Conservation (phyloP, 805 yeast species). For the Candida jianshihensis region DNA sequence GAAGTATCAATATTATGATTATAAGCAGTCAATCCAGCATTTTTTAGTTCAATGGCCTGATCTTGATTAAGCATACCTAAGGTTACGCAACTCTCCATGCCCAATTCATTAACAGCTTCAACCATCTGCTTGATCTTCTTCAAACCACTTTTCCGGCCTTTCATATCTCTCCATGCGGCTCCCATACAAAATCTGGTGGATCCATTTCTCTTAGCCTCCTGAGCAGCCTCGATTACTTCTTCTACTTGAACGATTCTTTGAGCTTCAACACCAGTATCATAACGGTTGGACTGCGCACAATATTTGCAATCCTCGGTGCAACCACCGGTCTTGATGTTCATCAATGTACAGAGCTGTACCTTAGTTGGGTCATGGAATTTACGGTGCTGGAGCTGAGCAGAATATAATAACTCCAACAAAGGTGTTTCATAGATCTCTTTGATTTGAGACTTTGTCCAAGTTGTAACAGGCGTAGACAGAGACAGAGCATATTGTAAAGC, state of each 20-base stretch:
- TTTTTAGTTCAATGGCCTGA: constrained; percentile 53
- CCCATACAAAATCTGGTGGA: constrained; percentile 80
- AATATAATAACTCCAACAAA: constrained; percentile 49
- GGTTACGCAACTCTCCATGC: constrained; percentile 75
- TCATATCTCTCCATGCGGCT: constrained; percentile 86
- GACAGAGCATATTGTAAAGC: constrained; percentile 26
- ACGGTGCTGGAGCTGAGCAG: constrained; percentile 61
- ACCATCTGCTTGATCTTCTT: constrained; percentile 62
- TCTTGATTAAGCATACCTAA: constrained; percentile 66
- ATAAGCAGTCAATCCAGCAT: constrained; percentile 75
- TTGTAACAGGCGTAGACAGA: constrained; percentile 24
- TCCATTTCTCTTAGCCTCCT: constrained; percentile 60
- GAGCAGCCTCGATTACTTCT: constrained; percentile 57
- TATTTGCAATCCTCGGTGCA: constrained; percentile 79
- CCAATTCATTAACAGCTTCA: constrained; percentile 50
- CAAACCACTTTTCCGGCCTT: constrained; percentile 63
- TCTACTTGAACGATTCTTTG: constrained; percentile 56
- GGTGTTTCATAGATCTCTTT: constrained; percentile 59
- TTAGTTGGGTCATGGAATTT: constrained; percentile 59
- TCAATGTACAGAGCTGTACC: constrained; percentile 69
- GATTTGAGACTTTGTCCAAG: constrained; percentile 60
- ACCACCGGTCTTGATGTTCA: constrained; percentile 74
- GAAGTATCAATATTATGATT: constrained; percentile 80
- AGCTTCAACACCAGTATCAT: constrained; percentile 67
- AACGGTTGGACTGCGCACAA: constrained; percentile 68